These are phyloP conservation scores for Carex parvula DNA, from an alignment of 176 grass and related monocot species.

Conservation along the genomic window DNA sequence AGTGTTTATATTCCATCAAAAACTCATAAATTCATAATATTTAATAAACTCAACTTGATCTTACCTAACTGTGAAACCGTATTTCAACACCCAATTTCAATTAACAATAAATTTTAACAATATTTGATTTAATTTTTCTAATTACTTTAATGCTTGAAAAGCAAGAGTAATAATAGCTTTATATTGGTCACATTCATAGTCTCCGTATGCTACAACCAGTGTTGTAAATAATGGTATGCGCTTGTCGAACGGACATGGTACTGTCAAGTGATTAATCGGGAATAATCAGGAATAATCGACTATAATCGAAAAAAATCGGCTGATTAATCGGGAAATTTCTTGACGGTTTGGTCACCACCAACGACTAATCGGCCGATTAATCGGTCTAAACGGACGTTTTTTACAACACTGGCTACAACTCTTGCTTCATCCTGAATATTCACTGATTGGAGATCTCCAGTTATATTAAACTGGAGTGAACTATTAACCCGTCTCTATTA, in stretches of 20 bases:
- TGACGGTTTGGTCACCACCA: too few relatives aligned
- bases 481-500: not conserved
- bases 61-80: not conserved
- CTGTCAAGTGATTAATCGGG: too few relatives aligned
- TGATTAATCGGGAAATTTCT: too few relatives aligned
- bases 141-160: not conserved
- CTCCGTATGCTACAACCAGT: not conserved
- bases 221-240: too few relatives aligned
- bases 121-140: not conserved
- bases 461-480: not conserved
- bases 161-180: not conserved
- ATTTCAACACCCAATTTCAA: not conserved
- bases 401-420: too few relatives aligned
- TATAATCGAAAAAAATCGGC: too few relatives aligned
- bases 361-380: too few relatives aligned
- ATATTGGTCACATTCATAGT: not conserved
- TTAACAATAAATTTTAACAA: not conserved
- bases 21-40: too few relatives aligned
- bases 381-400: too few relatives aligned
- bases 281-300: too few relatives aligned
- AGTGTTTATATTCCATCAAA: too few relatives aligned
- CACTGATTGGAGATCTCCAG: not conserved
- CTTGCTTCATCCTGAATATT: not conserved
- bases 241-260: too few relatives aligned
- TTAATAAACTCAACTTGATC: not conserved